These are phyloP conservation scores for Spiraea crenata DNA, from an alignment of 331 rosid genomes.

Conservation along the genomic window DNA sequence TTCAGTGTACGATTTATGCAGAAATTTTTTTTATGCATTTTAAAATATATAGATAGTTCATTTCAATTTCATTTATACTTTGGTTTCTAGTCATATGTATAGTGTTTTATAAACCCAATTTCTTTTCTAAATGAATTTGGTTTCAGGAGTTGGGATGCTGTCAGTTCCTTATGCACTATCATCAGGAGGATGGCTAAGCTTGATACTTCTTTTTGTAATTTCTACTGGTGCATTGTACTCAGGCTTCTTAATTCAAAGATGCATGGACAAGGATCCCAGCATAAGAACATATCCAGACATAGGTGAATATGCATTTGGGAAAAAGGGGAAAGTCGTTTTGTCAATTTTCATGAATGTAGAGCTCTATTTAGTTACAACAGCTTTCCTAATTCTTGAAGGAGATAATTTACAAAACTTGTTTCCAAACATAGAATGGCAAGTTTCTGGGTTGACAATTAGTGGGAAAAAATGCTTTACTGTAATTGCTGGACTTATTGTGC, in stretches of 20 bases:
- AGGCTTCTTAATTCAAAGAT: constrained; percentile 55
- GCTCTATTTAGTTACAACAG: constrained; percentile 50
- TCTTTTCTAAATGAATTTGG: not conserved
- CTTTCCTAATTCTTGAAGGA: constrained; percentile 66
- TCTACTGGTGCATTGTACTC: constrained; percentile 50
- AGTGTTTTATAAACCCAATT: not conserved
- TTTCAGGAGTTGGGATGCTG: constrained; percentile 69
- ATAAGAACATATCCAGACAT: constrained; percentile 65
- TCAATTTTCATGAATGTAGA: constrained; percentile 48
- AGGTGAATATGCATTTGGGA: constrained; percentile 65
- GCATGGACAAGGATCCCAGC: constrained; percentile 54
- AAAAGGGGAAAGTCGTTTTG: constrained; percentile 40
- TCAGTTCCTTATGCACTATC: constrained; percentile 81
- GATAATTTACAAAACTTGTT: constrained; percentile 50
- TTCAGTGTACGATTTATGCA: too few species aligned
- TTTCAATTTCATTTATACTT: too few species aligned
- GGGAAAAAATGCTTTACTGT: constrained; percentile 45
- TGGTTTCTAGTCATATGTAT: too few species aligned
- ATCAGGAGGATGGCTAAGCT: constrained; percentile 74
- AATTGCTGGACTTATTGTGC: constrained; percentile 36
- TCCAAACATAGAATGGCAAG: constrained; percentile 17
- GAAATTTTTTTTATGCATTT: too few species aligned
- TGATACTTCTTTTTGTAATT: constrained; percentile 43
- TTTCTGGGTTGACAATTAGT: constrained; percentile 20
- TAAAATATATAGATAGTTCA: too few species aligned